Evolutionary conservation across 192 early-diverging fungal genomes (phyloP), one percentile per base, ranked within the genome.

Genomic region (Chytriomyces confervae): DNA sequence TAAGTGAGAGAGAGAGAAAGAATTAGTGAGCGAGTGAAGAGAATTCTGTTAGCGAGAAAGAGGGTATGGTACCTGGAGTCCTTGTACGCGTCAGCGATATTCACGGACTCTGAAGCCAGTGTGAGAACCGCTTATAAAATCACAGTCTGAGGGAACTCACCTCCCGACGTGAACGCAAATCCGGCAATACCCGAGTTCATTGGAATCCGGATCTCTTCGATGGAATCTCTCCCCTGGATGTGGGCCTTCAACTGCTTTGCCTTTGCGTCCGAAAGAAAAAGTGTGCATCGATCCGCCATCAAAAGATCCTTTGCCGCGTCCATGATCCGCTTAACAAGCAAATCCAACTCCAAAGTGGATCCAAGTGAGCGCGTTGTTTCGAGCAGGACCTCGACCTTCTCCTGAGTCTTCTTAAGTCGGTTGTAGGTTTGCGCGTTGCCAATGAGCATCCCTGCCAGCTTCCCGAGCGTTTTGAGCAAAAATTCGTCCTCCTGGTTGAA

Each of bases 351-450:
- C 69, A 85, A 57, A 13, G 79, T 86, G 10, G 84, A 86, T 13
- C 79, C 82, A 0, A 87, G 69, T 20, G 80, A 81, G 45, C 78
- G 36, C 2, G 86, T 87, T 53, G 85, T 88, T 45, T 84, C 83
- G 76, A 88, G 66, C n/a, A 88, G 79, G 23, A 88, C 85, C 65
- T 82, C 79, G 6, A 86, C 81, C 75, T 85, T 88, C 72, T 87
- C 82, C 70, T 88, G 86, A 20, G 86, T 81, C 16, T 71, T 82
- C 27, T 68, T 71, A 77, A 88, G 80, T 5, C 86, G 71, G 43
- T 87, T 84, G 64, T 84, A 88, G 10, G 83, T 76, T 50, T 86
- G 71, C 49, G 76, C 77, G 71, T 83, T 87, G 61, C 70, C 74
- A 63, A 86, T 66, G 50, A 86, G 72, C 23, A 71, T 77, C n/a